Evolutionary conservation across 2,329 filamentous ascomycete genomes (phyloP).

Genomic region (Aspergillus versicolor): DNA sequence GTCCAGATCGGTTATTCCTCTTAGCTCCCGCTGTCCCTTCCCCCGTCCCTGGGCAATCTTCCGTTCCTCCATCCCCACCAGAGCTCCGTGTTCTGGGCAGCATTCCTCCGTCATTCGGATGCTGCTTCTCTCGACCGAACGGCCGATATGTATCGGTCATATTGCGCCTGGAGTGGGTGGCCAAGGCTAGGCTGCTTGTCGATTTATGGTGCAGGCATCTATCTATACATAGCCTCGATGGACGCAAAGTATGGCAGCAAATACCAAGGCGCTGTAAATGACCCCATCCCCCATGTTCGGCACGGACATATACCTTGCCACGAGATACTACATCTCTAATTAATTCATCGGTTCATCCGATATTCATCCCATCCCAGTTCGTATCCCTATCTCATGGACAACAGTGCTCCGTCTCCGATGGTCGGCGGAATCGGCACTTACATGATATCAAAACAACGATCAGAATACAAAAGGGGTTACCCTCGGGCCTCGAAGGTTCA

Average conservation of each 20-base stretch:
- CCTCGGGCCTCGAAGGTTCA: neutral
- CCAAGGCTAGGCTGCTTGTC: neutral
- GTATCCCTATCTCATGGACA: neutral
- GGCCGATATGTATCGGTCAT: neutral
- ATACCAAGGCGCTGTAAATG: neutral
- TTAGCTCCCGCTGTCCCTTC: conserved; percentile 10
- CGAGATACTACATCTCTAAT: neutral
- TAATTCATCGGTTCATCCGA: neutral
- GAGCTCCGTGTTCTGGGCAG: neutral
- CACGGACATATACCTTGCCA: neutral
- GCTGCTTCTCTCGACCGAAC: neutral
- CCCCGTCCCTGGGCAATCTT: conserved; percentile 1
- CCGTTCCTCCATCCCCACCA: neutral
- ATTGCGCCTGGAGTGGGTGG: neutral
- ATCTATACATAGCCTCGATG: neutral
- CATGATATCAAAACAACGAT: neutral
- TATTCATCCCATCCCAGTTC: neutral
- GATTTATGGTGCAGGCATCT: neutral
- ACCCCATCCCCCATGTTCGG: neutral
- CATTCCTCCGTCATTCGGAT: conserved; percentile 13
- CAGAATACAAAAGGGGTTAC: neutral
- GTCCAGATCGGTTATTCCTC: conserved; percentile 14
- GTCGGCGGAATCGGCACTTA: conserved; percentile 16
- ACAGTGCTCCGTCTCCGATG: conserved; percentile 9
- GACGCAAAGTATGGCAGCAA: neutral